Base-by-base conservation (phyloP, 2,329 filamentous ascomycete genomes). In the Trichophyton verrucosum region DNA sequence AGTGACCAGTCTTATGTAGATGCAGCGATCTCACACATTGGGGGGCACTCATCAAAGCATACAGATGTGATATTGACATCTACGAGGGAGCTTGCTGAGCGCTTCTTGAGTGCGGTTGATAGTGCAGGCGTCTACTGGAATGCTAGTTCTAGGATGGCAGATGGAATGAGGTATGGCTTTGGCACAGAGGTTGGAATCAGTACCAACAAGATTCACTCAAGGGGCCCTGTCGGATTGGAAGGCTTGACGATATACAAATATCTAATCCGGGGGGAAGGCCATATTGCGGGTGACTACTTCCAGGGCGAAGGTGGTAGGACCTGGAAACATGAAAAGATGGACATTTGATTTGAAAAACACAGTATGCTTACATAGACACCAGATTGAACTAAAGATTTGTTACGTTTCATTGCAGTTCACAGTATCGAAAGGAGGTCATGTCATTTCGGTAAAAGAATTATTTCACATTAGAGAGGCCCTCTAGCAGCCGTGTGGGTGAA, bases 211-310 rank as follows among this genome's bases (percentile, higher is more conserved):
- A 96, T 99, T 65, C 94, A 99, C 72, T 88, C 89, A 1, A 81
- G 94, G 58, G 94, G 94, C 0, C 94, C 94, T 0, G 94, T 99
- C 4, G 94, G 94, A 1, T 77, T 99, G 59, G 94, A 97, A 70
- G 94, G 94, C 0, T 75, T 99, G 72, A 96, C 90, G 72, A 97
- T 97, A 64, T 96, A 99, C 77, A 96, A 96, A 79, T 99, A 96
- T 79, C 84, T 94, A 74, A 81, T 99, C 64, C 80, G 88, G 42
- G 94, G 92, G 0, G 78, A 83, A 62, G 94, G 91, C 8, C 94
- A 99, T 66, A 80, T 86, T n/a, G 89, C 89, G 22, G 82, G 82
- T 0, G 84, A 84, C 60, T 97, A 96, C 71, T 72, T 70, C 46
- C 75, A 74, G 20, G 81, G 80, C 1, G 72, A 74, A 24, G 80